A percentile compares a stretch with the other conserved stretches of the same genome.
These are phyloP conservation scores for Trypanosoma platydactyli DNA, from an alignment of 208 protist genomes.

Conservation along the genomic window DNA sequence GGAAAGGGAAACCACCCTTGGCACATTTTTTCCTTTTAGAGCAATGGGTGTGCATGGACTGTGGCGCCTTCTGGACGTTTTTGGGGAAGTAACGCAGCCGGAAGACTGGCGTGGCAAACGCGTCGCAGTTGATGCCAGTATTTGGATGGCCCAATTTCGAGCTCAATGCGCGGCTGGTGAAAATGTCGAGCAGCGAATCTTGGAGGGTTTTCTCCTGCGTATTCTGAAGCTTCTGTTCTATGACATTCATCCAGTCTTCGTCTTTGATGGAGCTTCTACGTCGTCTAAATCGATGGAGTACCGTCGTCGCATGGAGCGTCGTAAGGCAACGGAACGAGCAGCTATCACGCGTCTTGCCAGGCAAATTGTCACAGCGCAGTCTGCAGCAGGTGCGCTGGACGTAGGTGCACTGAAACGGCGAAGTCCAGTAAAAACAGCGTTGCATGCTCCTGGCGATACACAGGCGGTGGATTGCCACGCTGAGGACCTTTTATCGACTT, in stretches of 20 bases:
- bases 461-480: neutral
- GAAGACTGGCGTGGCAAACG: slow-evolving; percentile 64
- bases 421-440: neutral
- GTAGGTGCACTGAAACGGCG: slow-evolving; percentile 30
- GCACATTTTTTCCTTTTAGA: no score
- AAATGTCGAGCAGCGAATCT: slow-evolving; percentile 51
- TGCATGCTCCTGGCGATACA: slow-evolving; percentile 13
- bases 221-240: slow-evolving; percentile 90
- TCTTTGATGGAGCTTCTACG: slow-evolving; percentile 79
- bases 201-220: slow-evolving; percentile 79
- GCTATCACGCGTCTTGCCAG: slow-evolving; percentile 50
- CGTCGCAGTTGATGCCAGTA: slow-evolving; percentile 88
- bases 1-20: no score
- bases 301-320: slow-evolving; percentile 44
- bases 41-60: slow-evolving; percentile 87
- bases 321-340: slow-evolving; percentile 31
- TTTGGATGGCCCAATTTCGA: slow-evolving; percentile 87
- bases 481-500: neutral
- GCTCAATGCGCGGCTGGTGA: slow-evolving; percentile 39
- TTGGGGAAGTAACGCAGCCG: slow-evolving; percentile 68
- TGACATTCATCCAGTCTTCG: slow-evolving; percentile 85
- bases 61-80: slow-evolving; percentile 83
- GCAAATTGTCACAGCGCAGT: slow-evolving; percentile 75
- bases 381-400: slow-evolving; percentile 51
- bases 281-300: slow-evolving; percentile 62